Evolutionary conservation across 1,284 basidiomycete species (phyloP), one percentile per base, ranked within the genome.

Genomic region (Fistulina hepatica): DNA sequence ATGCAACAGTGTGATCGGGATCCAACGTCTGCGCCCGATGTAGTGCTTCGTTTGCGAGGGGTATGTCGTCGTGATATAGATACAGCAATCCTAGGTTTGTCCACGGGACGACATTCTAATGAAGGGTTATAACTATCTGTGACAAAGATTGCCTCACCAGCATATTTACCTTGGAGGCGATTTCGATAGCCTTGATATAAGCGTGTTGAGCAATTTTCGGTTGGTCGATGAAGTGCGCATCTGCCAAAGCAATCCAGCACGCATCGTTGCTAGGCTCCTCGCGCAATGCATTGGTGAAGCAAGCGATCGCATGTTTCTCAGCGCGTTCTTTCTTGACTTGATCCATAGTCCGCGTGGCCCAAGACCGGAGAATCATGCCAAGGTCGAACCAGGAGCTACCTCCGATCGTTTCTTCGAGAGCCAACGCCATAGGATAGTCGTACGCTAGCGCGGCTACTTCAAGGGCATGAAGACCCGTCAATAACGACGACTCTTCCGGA

Each of bases 21-120:
- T 97, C 91, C 15, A 93, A 67, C 9, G 81, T 81, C 55, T 97
- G 94, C 11, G 93, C 88, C 45, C 81, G 81, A 49, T 82, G 72
- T 50, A 99, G 78, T 2, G 85, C 80, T 53, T 93, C 79, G 47
- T 85, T 85, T 0, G 93, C 91, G 21, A 98, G 65, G 41, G 90
- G 83, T 1, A 69, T 51, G 55, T 98, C 94, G 20, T 73, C 67
- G 47, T 93, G 70, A 39, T 81, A 62, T n/a, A 94, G 67, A 56
- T 93, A 98, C 33, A 99, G 65, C 40, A 97, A 66, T 0, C 94
- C 95, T 3, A 98, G 69, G 52, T 85, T 89, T 6, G 84, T 76
- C 95, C 95, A 98, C 2, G 80, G 74, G 5, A 65, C 54, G 10
- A 79, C 77, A 51, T 79, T 81, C 82, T 92, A 51, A 6, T 23